phyloP scores from a whole-genome alignment of 441 rosid species.

The Pelargonium myrrhifolium region DNA sequence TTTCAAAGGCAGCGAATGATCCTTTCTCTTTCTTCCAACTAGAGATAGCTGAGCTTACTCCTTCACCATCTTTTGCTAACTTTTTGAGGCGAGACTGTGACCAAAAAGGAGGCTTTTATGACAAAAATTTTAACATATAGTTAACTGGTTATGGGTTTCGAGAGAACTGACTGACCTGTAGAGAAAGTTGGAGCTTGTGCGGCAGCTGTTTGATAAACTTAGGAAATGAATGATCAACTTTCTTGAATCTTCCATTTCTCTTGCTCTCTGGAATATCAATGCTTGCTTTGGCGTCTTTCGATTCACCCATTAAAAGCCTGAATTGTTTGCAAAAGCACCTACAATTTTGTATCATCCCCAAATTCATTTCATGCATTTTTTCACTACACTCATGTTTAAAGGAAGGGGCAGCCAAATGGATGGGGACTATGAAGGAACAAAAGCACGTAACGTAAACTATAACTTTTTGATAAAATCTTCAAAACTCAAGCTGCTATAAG shows the following conservation, averaged over 20 bases:
- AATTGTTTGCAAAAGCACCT: slow-evolving; percentile 12
- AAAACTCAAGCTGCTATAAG: too few relatives aligned
- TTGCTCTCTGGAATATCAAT: slow-evolving; percentile 21
- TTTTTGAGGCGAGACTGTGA: slow-evolving; percentile 39
- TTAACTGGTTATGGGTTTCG: neutral
- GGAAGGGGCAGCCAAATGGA: too few relatives aligned
- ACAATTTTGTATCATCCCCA: neutral
- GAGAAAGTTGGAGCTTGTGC: slow-evolving; percentile 40
- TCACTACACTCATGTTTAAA: neutral
- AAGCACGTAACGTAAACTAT: neutral
- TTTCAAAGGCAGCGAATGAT: slow-evolving; percentile 26
- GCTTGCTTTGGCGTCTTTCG: slow-evolving; percentile 18
- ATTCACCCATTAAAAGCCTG: slow-evolving; percentile 31
- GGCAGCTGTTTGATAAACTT: slow-evolving; percentile 46
- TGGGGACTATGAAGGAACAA: neutral
- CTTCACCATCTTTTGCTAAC: slow-evolving; percentile 24
- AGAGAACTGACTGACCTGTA: slow-evolving; percentile 40
- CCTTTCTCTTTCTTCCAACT: slow-evolving; percentile 21
- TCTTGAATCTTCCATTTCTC: slow-evolving; percentile 30
- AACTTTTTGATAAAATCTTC: too few relatives aligned
- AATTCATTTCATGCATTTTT: neutral
- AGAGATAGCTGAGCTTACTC: slow-evolving; percentile 17
- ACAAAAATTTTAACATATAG: slow-evolving; percentile 1
- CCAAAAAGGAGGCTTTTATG: slow-evolving; percentile 4
- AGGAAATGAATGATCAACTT: slow-evolving; percentile 51